Evolutionary conservation across 768 basidiomycete species (phyloP).

Genomic region (Termitomyces sp.): DNA sequence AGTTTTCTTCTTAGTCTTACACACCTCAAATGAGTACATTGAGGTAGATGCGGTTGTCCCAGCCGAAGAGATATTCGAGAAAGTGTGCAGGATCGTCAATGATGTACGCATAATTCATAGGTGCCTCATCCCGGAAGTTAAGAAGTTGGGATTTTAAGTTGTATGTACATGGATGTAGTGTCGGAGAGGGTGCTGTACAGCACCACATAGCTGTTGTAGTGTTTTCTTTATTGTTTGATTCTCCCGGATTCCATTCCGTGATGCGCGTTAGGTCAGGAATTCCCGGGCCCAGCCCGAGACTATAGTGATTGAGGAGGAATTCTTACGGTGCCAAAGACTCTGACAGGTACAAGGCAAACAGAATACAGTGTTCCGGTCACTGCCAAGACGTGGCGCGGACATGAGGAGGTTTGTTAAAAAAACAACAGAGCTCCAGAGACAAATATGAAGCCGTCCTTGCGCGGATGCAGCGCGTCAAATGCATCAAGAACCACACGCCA

Average conservation of each 20-base stretch:
- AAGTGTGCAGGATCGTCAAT: neutral
- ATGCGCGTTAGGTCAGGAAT: neutral
- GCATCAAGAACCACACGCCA: neutral
- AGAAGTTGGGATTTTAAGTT: neutral
- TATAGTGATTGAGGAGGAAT: too few species aligned
- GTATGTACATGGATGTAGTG: neutral
- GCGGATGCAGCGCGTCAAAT: neutral
- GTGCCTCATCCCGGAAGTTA: neutral
- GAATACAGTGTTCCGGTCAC: too few species aligned
- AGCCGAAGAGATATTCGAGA: neutral
- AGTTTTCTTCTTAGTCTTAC: too few species aligned
- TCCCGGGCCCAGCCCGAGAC: neutral
- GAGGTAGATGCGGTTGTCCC: neutral
- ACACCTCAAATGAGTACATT: neutral
- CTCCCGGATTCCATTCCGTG: too few species aligned
- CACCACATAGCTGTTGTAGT: too few species aligned
- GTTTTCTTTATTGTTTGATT: too few species aligned
- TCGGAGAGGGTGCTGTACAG: neutral
- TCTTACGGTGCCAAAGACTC: too few species aligned
- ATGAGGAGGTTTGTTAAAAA: too few species aligned
- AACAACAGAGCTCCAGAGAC: too few species aligned
- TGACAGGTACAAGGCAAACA: neutral
- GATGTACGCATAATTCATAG: neutral
- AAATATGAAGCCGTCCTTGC: neutral
- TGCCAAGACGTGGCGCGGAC: too few species aligned